Percentiles rank a stretch among this genome's conserved stretches.
Evolutionary conservation across 192 early-diverging fungal species (phyloP).

Genomic region (Globomyces pollinis-pini): DNA sequence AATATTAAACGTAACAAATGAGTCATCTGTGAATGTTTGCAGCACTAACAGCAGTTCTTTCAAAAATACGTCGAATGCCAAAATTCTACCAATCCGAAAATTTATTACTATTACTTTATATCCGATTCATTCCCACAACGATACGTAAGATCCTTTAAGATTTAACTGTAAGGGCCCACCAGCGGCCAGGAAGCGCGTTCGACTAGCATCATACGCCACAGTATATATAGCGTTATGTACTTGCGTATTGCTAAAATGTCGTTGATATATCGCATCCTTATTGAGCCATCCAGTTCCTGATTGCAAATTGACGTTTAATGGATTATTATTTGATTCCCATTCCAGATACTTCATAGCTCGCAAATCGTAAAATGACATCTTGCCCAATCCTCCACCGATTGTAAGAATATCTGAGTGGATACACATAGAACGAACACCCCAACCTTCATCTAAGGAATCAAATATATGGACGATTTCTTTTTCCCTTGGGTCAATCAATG

Average conservation of each 20-base stretch:
- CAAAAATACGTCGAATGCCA: too few relatives aligned
- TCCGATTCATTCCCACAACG: slow-evolving; percentile 30
- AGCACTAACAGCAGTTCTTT: too few relatives aligned
- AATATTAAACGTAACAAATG: too few relatives aligned
- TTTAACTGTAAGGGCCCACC: slow-evolving; percentile 57
- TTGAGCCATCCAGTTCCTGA: slow-evolving; percentile 46
- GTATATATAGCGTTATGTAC: slow-evolving; percentile 58
- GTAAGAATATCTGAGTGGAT: slow-evolving; percentile 40
- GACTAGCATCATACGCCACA: slow-evolving; percentile 35
- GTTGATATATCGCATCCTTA: slow-evolving; percentile 35
- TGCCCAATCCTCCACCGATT: slow-evolving; percentile 56
- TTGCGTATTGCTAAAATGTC: slow-evolving; percentile 37
- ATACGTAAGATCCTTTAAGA: slow-evolving; percentile 33
- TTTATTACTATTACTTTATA: background rate
- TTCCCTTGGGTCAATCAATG: slow-evolving; percentile 33
- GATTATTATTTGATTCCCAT: slow-evolving; percentile 18
- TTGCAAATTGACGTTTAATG: slow-evolving; percentile 8
- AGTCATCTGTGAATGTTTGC: too few relatives aligned
- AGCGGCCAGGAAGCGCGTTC: slow-evolving; percentile 44
- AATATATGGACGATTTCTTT: slow-evolving; percentile 33
- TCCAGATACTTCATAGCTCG: slow-evolving; percentile 44
- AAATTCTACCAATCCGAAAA: too few relatives aligned
- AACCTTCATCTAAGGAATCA: slow-evolving; percentile 56
- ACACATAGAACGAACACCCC: slow-evolving; percentile 57
- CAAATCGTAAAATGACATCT: slow-evolving; percentile 58